These are phyloP conservation scores for Alternaria arborescens DNA, from an alignment of 2,329 filamentous ascomycete genomes.

Conservation along the genomic window DNA sequence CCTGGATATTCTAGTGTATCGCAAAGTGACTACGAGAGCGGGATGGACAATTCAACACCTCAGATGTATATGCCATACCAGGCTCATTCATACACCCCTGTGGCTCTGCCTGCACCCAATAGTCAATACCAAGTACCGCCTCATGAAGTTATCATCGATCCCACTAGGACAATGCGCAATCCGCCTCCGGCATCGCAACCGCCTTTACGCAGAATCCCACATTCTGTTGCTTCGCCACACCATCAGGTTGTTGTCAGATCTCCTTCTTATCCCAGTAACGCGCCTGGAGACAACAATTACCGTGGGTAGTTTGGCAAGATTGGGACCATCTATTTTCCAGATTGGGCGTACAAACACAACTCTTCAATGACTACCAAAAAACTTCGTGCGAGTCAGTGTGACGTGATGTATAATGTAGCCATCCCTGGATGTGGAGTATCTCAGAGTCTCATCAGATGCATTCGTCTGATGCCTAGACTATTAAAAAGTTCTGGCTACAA, in stretches of 20 bases:
- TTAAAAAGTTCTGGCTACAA: not conserved
- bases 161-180: not conserved
- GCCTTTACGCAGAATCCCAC: not conserved
- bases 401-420: not conserved
- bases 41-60: not conserved
- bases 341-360: not conserved
- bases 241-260: not conserved
- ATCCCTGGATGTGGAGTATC: not conserved
- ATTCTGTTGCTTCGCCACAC: not conserved
- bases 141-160: not conserved
- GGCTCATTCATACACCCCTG: not conserved
- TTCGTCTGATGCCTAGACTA: not conserved
- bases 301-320: not conserved
- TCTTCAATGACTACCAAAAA: rapidly evolving
- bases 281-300: not conserved
- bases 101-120: not conserved
- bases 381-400: not conserved
- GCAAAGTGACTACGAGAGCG: not conserved
- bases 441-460: not conserved
- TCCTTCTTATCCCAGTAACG: not conserved
- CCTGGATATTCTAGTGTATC: not conserved
- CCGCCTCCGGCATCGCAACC: not conserved
- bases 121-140: not conserved
- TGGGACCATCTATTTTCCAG: not conserved
- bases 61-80: not conserved